Evolutionary conservation across 2,329 filamentous ascomycete species (phyloP).

Genomic region (Sporothrix humicola): DNA sequence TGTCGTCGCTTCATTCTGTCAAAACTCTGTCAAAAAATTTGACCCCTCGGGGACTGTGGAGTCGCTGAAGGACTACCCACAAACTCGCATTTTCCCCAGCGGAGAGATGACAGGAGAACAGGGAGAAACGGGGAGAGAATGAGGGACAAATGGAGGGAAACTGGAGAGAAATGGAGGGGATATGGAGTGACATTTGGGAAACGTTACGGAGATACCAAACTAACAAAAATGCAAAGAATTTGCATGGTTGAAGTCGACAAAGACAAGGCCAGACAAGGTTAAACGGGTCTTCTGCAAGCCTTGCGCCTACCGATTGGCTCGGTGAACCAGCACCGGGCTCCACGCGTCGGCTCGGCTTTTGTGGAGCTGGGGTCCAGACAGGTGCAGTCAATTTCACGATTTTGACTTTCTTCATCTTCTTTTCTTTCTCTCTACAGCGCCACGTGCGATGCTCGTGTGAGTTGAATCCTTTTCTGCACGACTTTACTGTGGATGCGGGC

Average conservation of each 20-base stretch:
- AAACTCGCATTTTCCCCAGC: not conserved
- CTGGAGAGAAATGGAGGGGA: not conserved
- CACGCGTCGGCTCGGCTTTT: slow-evolving; percentile 19
- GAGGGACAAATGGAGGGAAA: not conserved
- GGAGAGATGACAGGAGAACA: not conserved
- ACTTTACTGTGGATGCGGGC: too few species aligned
- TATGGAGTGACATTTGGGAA: not conserved
- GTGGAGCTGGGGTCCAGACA: not conserved
- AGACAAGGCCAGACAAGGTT: not conserved
- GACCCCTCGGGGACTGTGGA: slow-evolving; percentile 18
- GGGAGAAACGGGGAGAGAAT: not conserved
- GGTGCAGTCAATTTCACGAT: not conserved
- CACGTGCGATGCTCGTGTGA: not conserved
- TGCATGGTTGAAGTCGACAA: not conserved
- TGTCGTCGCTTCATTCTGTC: not conserved
- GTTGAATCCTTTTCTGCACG: not conserved
- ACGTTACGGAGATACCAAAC: not conserved
- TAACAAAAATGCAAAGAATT: not conserved
- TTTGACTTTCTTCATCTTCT: not conserved
- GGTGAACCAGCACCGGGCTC: not conserved
- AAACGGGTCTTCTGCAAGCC: not conserved
- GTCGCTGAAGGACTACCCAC: not conserved
- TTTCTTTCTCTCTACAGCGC: not conserved
- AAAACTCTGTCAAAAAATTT: not conserved
- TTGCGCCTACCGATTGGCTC: not conserved